phyloP scores from a whole-genome alignment of 208 protist genomes.

The Wallacemonas collosoma region DNA sequence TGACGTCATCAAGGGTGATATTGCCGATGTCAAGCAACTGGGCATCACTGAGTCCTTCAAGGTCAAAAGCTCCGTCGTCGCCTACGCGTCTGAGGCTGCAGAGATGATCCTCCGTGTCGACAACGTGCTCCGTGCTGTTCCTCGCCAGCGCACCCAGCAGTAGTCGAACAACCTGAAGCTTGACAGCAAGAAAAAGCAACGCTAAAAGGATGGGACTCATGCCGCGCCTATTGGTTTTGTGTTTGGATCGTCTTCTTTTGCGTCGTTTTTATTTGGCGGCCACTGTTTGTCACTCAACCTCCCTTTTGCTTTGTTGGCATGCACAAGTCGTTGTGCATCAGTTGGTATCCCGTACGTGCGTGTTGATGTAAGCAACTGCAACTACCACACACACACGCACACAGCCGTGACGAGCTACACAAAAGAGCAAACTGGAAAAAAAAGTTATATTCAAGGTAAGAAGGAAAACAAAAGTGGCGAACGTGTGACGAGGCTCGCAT shows the following conservation, averaged over 20 bases:
- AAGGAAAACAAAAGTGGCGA: too few species aligned
- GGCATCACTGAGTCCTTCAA: conserved; percentile 98
- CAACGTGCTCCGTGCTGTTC: conserved; percentile 96
- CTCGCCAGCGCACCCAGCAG: conserved; percentile 88
- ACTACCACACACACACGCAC: neutral
- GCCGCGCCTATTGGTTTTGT: too few species aligned
- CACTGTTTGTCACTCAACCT: neutral
- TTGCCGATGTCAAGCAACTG: conserved; percentile 94
- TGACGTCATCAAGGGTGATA: conserved; percentile 95
- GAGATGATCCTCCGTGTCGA: conserved; percentile 99
- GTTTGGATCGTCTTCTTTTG: too few species aligned
- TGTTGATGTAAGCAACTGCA: neutral
- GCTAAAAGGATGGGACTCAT: too few species aligned
- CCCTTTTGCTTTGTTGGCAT: neutral
- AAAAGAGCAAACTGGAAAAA: too few species aligned
- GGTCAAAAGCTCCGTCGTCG: conserved; percentile 97
- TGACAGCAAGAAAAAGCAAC: neutral
- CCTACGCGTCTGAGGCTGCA: conserved; percentile 98
- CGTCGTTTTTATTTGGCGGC: neutral
- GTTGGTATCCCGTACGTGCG: neutral
- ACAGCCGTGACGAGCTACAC: neutral
- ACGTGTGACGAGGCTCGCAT: too few species aligned
- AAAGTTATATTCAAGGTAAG: too few species aligned
- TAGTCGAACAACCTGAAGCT: neutral
- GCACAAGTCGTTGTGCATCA: conserved; percentile 6